Conservation (phyloP, 2,329 filamentous ascomycete genomes). For the Fonsecaea erecta region DNA sequence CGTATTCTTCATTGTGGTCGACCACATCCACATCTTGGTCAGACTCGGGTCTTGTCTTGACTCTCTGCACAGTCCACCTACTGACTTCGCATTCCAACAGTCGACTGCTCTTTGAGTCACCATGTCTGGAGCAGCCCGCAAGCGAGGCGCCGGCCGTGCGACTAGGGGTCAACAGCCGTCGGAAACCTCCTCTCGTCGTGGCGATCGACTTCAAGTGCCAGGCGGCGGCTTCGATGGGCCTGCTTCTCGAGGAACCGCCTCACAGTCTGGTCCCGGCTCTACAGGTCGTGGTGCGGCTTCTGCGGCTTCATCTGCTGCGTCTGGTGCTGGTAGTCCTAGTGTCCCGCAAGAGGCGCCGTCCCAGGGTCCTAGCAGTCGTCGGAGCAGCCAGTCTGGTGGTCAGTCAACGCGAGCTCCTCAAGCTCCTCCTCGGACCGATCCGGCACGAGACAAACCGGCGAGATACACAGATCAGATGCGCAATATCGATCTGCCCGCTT, state of each 20-base stretch:
- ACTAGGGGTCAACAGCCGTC: slow-evolving; percentile 40
- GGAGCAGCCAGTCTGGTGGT: slow-evolving; percentile 24
- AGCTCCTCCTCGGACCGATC: slow-evolving; percentile 27
- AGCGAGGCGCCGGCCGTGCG: slow-evolving; percentile 35
- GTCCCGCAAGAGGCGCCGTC: slow-evolving; percentile 23
- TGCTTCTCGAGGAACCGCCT: slow-evolving; percentile 35
- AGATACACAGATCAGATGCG: slow-evolving; percentile 35
- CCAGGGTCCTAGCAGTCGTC: slow-evolving; percentile 13
- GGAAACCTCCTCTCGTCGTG: slow-evolving; percentile 38
- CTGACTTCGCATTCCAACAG: slow-evolving; percentile 17
- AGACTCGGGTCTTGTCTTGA: neutral
- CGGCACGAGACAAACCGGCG: slow-evolving; percentile 31
- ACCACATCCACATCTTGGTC: neutral
- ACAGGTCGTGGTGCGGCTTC: slow-evolving; percentile 25
- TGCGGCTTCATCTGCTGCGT: slow-evolving; percentile 21
- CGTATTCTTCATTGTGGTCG: neutral
- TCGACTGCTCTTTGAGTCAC: slow-evolving; percentile 2
- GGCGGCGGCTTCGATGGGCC: slow-evolving; percentile 37
- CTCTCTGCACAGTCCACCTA: slow-evolving; percentile 2
- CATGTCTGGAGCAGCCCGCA: slow-evolving; percentile 36
- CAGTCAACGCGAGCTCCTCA: slow-evolving; percentile 13
- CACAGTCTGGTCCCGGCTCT: slow-evolving; percentile 29
- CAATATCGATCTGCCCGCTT: slow-evolving; percentile 37
- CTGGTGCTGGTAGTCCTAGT: slow-evolving; percentile 26
- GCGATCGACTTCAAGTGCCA: slow-evolving; percentile 23